Conservation (phyloP, 768 basidiomycete species). For the Naganishia antarctica region DNA sequence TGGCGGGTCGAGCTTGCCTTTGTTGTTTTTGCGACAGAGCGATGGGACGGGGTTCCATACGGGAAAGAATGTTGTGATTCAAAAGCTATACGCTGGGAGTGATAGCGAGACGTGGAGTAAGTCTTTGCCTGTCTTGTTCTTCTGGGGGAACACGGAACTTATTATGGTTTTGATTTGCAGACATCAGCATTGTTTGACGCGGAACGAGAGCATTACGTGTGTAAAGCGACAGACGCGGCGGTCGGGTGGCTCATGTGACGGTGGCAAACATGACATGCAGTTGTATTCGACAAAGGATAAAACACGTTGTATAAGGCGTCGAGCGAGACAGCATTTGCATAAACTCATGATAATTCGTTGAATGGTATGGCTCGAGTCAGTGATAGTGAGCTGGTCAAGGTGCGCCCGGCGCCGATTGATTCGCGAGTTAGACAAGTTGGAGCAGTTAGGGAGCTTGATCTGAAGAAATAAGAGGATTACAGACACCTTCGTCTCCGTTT, state of each 20-base stretch:
- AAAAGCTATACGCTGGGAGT: constrained; percentile 21
- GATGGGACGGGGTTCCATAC: constrained; percentile 31
- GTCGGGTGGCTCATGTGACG: too few relatives aligned
- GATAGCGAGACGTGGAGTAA: constrained; percentile 22
- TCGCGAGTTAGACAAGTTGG: too few relatives aligned
- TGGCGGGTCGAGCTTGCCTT: constrained; percentile 26
- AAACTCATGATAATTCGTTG: too few relatives aligned
- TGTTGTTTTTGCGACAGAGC: constrained; percentile 28
- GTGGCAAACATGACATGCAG: background rate
- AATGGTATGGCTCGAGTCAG: too few relatives aligned
- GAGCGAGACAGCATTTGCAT: too few relatives aligned
- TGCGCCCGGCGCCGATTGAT: too few relatives aligned
- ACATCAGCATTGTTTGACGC: constrained; percentile 7
- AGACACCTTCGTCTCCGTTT: too few relatives aligned
- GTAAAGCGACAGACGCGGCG: background rate
- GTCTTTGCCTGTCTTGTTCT: background rate
- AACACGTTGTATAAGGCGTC: too few relatives aligned
- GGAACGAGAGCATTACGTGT: background rate
- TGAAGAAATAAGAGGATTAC: too few relatives aligned
- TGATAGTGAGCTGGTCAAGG: too few relatives aligned
- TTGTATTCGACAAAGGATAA: too few relatives aligned
- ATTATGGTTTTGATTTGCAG: background rate
- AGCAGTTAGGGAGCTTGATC: too few relatives aligned
- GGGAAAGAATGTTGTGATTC: constrained; percentile 29
- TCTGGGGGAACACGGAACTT: background rate